phyloP scores from a whole-genome alignment of 2,329 filamentous ascomycete genomes.

The Onygenales sp. region DNA sequence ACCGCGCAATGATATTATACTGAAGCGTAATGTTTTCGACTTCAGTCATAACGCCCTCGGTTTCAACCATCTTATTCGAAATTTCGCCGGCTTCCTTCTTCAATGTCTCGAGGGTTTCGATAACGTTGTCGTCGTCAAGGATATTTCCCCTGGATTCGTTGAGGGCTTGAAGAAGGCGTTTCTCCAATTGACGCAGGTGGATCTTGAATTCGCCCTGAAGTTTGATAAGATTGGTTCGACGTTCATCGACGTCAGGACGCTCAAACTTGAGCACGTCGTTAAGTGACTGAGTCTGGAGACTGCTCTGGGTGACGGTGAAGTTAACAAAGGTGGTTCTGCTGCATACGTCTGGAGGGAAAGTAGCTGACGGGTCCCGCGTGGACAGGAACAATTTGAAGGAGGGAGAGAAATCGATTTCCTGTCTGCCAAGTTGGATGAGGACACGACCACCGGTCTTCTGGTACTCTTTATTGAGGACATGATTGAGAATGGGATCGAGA shows the following conservation, averaged over 20 bases:
- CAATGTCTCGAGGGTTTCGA: conserved; percentile 91
- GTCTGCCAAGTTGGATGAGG: conserved; percentile 93
- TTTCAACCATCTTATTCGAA: conserved; percentile 89
- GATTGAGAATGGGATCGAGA: conserved; percentile 91
- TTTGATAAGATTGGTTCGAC: conserved; percentile 94
- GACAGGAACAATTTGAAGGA: conserved; percentile 93
- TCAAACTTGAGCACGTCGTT: conserved; percentile 97
- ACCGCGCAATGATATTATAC: conserved; percentile 85
- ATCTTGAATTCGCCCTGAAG: conserved; percentile 98
- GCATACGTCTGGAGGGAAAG: conserved; percentile 93
- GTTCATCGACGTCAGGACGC: conserved; percentile 91
- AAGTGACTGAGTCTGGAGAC: conserved; percentile 92
- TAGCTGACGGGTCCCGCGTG: conserved; percentile 89
- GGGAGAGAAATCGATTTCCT: conserved; percentile 98
- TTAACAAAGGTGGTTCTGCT: conserved; percentile 98
- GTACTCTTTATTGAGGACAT: conserved; percentile 98
- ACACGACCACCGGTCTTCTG: conserved; percentile 97
- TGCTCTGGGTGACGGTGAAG: conserved; percentile 98
- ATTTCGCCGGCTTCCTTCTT: conserved; percentile 98
- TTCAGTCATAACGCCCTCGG: conserved; percentile 95
- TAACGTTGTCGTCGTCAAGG: conserved; percentile 94
- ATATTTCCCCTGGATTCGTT: conserved; percentile 98
- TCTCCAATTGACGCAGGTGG: conserved; percentile 92
- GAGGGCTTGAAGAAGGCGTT: conserved; percentile 82
- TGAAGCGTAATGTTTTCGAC: conserved; percentile 92